Percentiles rank a stretch among this genome's conserved stretches.
phyloP scores from a whole-genome alignment of 2,329 filamentous ascomycete species.

The Sphaerulina vaccinii region DNA sequence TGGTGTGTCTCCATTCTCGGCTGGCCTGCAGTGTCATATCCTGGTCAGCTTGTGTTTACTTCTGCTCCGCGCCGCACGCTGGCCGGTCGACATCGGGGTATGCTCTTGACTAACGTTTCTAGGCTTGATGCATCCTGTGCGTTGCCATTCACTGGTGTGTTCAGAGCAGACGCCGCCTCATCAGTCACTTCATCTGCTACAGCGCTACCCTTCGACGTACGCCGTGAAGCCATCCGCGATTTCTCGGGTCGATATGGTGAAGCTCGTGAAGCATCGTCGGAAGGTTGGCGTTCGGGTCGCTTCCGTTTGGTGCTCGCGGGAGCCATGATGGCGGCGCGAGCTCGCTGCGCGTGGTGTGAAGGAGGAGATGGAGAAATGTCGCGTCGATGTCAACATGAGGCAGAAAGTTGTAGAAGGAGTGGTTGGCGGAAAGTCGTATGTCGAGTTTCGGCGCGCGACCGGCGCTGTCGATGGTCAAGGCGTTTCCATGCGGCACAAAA shows the following conservation, averaged over 20 bases:
- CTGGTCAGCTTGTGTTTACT: slow-evolving; percentile 20
- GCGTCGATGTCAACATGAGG: slow-evolving; percentile 8
- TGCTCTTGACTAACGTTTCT: slow-evolving; percentile 21
- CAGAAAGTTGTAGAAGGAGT: slow-evolving; percentile 1
- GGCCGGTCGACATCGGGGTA: slow-evolving; percentile 12
- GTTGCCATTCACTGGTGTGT: slow-evolving; percentile 13
- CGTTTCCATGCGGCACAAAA: not conserved
- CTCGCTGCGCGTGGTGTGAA: not conserved
- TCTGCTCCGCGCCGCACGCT: slow-evolving; percentile 12
- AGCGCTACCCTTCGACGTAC: slow-evolving; percentile 36
- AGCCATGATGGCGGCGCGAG: slow-evolving; percentile 26
- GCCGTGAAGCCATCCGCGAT: slow-evolving; percentile 51
- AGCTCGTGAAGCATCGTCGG: slow-evolving; percentile 45
- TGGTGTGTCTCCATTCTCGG: slow-evolving; percentile 17
- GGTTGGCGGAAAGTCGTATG: not conserved
- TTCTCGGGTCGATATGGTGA: slow-evolving; percentile 54
- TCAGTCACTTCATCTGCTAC: slow-evolving; percentile 19
- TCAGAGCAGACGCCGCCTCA: slow-evolving; percentile 11
- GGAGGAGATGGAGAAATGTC: not conserved
- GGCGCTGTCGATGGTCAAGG: slow-evolving; percentile 6
- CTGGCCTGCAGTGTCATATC: slow-evolving; percentile 16
- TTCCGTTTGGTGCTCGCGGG: slow-evolving; percentile 54
- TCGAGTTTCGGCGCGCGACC: slow-evolving; percentile 3
- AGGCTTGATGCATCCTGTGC: slow-evolving; percentile 9
- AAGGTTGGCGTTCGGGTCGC: slow-evolving; percentile 48